phyloP scores from a whole-genome alignment of 1,139 yeast species.

The Hansenula sp. region DNA sequence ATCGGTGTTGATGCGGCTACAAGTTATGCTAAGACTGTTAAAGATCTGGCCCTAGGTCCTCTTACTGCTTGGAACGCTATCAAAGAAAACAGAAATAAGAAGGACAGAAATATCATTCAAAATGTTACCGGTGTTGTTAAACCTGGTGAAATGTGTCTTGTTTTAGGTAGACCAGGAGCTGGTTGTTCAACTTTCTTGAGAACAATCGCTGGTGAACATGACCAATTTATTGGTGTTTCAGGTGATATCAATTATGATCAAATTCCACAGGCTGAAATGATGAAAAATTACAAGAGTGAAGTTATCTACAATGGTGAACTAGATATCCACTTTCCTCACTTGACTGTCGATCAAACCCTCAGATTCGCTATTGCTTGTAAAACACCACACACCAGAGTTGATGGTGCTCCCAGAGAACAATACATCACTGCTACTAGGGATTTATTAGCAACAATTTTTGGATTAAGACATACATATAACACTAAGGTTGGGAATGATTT shows the following conservation, averaged over 20 bases:
- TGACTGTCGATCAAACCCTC: slow-evolving; percentile 49
- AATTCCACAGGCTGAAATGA: slow-evolving; percentile 43
- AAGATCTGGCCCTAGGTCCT: slow-evolving; percentile 43
- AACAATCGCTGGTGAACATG: slow-evolving; percentile 34
- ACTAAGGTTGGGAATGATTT: slow-evolving; percentile 71
- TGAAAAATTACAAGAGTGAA: slow-evolving; percentile 42
- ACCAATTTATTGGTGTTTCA: slow-evolving; percentile 29
- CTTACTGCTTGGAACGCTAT: slow-evolving; percentile 22
- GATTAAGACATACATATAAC: slow-evolving; percentile 60
- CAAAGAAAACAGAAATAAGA: slow-evolving; percentile 20
- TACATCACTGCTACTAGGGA: slow-evolving; percentile 49
- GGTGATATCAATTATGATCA: slow-evolving; percentile 45
- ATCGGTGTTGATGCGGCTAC: slow-evolving; percentile 46
- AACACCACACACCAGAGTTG: slow-evolving; percentile 36
- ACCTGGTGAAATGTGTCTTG: slow-evolving; percentile 52
- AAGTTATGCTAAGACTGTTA: slow-evolving; percentile 43
- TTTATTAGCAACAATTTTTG: slow-evolving; percentile 48
- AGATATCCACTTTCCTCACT: slow-evolving; percentile 51
- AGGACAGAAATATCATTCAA: slow-evolving; percentile 33
- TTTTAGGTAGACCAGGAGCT: slow-evolving; percentile 53
- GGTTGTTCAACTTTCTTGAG: slow-evolving; percentile 48
- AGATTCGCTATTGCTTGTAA: slow-evolving; percentile 35
- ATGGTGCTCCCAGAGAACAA: slow-evolving; percentile 33
- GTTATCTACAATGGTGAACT: slow-evolving; percentile 50
- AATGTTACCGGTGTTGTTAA: slow-evolving; percentile 39